Evolutionary conservation across 2,329 filamentous ascomycete genomes (phyloP), one percentile per base, ranked within the genome.

Genomic region (Neoarthrinium moseri): DNA sequence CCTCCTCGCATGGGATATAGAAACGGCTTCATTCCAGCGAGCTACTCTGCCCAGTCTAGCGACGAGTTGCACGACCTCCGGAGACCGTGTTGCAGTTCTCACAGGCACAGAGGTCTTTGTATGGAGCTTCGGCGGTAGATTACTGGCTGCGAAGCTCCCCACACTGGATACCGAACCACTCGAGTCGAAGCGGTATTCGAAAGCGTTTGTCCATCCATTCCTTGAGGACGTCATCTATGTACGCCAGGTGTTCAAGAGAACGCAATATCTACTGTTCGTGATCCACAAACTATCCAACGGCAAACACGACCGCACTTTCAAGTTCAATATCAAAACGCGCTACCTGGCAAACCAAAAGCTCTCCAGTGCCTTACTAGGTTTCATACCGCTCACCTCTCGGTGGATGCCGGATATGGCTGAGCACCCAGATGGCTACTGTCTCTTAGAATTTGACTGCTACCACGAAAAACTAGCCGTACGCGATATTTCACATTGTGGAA

Each of bases 1-100:
- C 18, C 7, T 45, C 15, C 39, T 38, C 21, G 43, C 34, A 8
- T 45, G 43, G 34, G 18, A 45, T 22, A 30, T 38, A 10, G 15
- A 35, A 8, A 30, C 33, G 21, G 26, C 15, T 13, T 10, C 18
- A 4, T 44, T n/a, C 15, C 20, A 35, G 29, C 26, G 24, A 17
- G 36, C 20, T 17, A 36, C 23, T 18, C n/a, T 44, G 22, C 41
- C 41, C 1, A 30, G n/a, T n/a, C 12, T 18, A 5, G 8, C 32
- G n/a, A 22, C 4, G 13, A 22, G n/a, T 17, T 44, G 41, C 17
- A 36, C 41, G 8, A 44, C 41, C 17, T 24, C 10, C 13, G 30
- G 41, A 11, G 21, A 26, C 23, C 41, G 21, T 3, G 32, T 44
- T 36, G 40, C 27, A 12, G 29, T 34, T 18, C 12, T 34, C 20